Evolutionary conservation across 129 eudicot genomes (phyloP), one percentile per base, ranked within the genome.

Genomic region (Deinandra increscens): DNA sequence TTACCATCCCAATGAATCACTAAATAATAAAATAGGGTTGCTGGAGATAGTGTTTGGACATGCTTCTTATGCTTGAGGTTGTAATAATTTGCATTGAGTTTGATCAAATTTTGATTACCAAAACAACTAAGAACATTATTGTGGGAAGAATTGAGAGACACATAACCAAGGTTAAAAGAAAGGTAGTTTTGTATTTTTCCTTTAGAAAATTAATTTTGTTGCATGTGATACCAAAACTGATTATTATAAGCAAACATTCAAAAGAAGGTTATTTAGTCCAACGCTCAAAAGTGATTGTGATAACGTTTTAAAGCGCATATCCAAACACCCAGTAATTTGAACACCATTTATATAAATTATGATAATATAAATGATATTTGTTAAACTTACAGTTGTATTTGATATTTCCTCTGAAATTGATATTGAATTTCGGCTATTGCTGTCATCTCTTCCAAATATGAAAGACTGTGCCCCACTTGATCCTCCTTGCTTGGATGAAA

Each of bases 361-460:
- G 38, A 4, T 56, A 29, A 11, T 9, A 18, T 34, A 5, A n/a
- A 10, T 36, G 48, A 17, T 55, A 51, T 20, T 43, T 55, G 46
- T 31, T 67, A 64, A 45, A 80, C 90, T 86, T 79, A 84, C 91
- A 12, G 80, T 63, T 7, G 81, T 5, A 43, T 86, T 84, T 18
- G 83, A 69, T n/a, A 82, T 76, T 43, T 87, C 93, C 69, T 86
- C 96, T 63, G 89, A 74, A 48, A 75, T 13, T 11, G 84, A 80
- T 1, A 84, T 55, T 68, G 96, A 91, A 77, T 81, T 84, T 74
- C 91, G 84, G 76, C 96, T 91, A 62, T 86, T 91, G 58, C 97
- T 88, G 81, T 91, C 97, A 74, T 91, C 97, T 71, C 97, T 77
- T 58, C 96, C 97, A 75, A 91, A 91, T 55, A 91, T 81, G 59